Evolutionary conservation across 306 rosid genomes (phyloP).

Genomic region (Fagus sylvatica): DNA sequence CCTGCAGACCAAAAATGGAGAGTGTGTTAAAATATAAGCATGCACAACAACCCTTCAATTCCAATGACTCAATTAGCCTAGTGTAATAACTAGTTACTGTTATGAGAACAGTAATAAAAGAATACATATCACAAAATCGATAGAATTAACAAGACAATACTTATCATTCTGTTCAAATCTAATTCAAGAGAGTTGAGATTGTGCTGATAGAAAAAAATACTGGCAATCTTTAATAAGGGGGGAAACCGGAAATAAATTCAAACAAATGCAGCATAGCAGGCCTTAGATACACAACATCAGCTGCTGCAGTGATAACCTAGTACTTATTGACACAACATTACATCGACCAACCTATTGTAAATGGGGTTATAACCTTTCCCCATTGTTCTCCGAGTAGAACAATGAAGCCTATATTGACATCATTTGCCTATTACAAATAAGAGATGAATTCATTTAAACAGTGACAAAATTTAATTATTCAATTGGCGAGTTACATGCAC

Average conservation of each 20-base stretch:
- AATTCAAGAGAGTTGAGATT: background rate
- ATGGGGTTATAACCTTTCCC: background rate
- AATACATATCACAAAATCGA: background rate
- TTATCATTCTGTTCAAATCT: background rate
- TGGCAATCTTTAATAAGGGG: background rate
- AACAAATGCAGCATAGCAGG: background rate
- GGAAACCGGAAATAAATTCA: background rate
- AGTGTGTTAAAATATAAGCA: background rate
- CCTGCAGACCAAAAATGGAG: slow-evolving; percentile 42
- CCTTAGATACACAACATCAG: background rate
- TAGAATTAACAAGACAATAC: background rate
- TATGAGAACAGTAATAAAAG: background rate
- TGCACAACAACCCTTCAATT: background rate
- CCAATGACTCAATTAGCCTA: background rate
- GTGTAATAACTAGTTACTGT: background rate
- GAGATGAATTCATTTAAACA: background rate
- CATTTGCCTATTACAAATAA: background rate
- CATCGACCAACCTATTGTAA: background rate
- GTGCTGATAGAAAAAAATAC: background rate
- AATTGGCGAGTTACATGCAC: background rate
- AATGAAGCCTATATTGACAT: background rate
- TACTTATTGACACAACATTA: background rate
- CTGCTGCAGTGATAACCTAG: background rate
- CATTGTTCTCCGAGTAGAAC: background rate
- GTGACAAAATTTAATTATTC: no score